Evolutionary conservation across 495 filamentous ascomycete species (phyloP), one percentile per base, ranked within the genome.

Genomic region (Venustampulla echinocandica): DNA sequence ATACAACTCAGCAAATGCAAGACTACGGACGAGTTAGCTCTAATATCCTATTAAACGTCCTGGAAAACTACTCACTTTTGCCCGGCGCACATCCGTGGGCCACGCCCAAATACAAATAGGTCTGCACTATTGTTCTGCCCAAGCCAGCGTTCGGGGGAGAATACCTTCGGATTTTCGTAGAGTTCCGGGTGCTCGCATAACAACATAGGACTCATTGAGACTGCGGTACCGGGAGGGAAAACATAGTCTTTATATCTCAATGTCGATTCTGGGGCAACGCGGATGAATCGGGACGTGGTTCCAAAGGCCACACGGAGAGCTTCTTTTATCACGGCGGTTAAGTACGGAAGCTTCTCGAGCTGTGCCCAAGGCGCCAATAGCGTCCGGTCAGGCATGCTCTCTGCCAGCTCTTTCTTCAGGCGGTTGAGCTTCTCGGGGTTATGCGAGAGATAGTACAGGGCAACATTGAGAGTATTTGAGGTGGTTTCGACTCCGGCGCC

Each of bases 131-230:
- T 30, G 13, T 30, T 30, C 1, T 57, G 42, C 1, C 60, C 50
- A 25, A 75, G 53, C 69, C 71, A 79, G 10, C 75, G 64, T 19
- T 75, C 69, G 0, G 76, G 76, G n/a, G 59, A 40, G 50, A 75
- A 79, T 13, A 49, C 50, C 3, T 66, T 51, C 0, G 74, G 64
- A 10, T 72, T 44, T 0, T 70, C 64, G 50, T 76, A 80, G 32
- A 75, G 57, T 2, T 49, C 50, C 14, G 64, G 43, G 45, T 73
- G 56, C 35, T 58, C 61, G 50, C 75, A 69, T 2, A 73, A 59
- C 41, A 71, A 65, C 43, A 65, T 64, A 11, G 64, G 60, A 5
- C 66, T 66, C 58, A 70, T 70, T 37, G 64, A 66, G 21, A 79
- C 59, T 0, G 71, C 61, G 0, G 66, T 70, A 25, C 67, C 57